These are phyloP conservation scores for Ilyonectria mors-panacis DNA, from an alignment of 2,329 filamentous ascomycete genomes.

Conservation along the genomic window DNA sequence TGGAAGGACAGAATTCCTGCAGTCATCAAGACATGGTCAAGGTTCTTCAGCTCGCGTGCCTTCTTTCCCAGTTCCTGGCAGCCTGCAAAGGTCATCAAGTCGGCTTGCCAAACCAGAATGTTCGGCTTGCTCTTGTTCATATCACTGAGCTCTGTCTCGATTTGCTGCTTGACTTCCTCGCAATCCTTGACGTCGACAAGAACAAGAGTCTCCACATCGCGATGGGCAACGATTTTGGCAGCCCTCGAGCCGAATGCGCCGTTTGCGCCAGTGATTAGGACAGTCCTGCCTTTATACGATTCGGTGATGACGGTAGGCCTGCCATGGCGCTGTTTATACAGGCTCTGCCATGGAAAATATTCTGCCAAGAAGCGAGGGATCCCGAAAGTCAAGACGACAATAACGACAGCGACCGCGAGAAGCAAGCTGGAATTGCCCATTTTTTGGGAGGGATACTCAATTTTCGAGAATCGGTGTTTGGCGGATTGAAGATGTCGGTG, in stretches of 20 bases:
- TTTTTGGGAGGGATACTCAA: background rate
- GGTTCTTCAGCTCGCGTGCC: conserved; percentile 46
- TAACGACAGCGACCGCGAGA: conserved; percentile 32
- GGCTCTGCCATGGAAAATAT: conserved; percentile 54
- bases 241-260: conserved; percentile 55
- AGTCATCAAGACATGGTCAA: conserved; percentile 56
- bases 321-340: conserved; percentile 52
- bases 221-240: conserved; percentile 54
- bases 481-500: conserved; percentile 23
- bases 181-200: conserved; percentile 56
- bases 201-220: conserved; percentile 53
- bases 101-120: conserved; percentile 55
- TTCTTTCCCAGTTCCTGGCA: conserved; percentile 51
- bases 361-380: conserved; percentile 52
- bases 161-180: conserved; percentile 50
- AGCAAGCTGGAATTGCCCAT: conserved; percentile 31
- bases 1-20: conserved; percentile 56
- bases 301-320: conserved; percentile 52
- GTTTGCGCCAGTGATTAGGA: conserved; percentile 54
- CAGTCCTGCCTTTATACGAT: conserved; percentile 55
- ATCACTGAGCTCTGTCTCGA: conserved; percentile 50
- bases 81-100: conserved; percentile 55
- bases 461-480: conserved; percentile 3
- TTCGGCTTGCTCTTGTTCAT: conserved; percentile 46
- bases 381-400: conserved; percentile 45